A percentile compares a stretch with the other conserved stretches of the same genome.
Conservation (phyloP, 495 filamentous ascomycete genomes). For the Umbilicaria muhlenbergii region DNA sequence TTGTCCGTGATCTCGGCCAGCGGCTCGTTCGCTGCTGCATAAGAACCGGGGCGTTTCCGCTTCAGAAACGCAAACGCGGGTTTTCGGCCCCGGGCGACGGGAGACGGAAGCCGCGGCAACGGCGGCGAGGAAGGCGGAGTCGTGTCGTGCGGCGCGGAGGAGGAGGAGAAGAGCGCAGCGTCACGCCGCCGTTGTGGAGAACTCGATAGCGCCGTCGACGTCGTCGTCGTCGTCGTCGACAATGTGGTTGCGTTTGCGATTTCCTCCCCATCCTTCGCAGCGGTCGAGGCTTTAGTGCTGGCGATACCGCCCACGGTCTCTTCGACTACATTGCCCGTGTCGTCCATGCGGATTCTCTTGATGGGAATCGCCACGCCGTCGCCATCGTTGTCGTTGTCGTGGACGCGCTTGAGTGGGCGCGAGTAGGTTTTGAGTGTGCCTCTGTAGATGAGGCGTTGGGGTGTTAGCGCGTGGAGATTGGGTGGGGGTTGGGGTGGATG, state of each 20-base stretch:
- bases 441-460: constrained; percentile 4
- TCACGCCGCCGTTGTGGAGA: constrained; percentile 30
- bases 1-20: constrained; percentile 36
- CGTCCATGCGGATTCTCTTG: constrained; percentile 13
- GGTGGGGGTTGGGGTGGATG: neutral
- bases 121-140: constrained; percentile 34
- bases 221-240: too few relatives aligned
- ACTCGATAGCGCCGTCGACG: constrained; percentile 30
- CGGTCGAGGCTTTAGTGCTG: neutral
- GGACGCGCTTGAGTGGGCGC: constrained; percentile 4
- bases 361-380: neutral
- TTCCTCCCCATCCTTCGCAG: neutral
- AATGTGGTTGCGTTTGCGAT: constrained; percentile 19
- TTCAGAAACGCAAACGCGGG: constrained; percentile 38
- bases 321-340: constrained; percentile 7
- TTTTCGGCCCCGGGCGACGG: constrained; percentile 38
- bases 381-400: constrained; percentile 2
- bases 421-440: constrained; percentile 14
- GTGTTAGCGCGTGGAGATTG: neutral
- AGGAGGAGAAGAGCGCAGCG: constrained; percentile 30
- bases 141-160: constrained; percentile 16
- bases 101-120: constrained; percentile 38
- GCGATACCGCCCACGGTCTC: constrained; percentile 1
- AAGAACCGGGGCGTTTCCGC: constrained; percentile 28
- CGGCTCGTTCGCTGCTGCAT: constrained; percentile 18